These are phyloP conservation scores for Amoebophrya sp. DNA, from an alignment of 169 alveolate genomes.

Conservation along the genomic window DNA sequence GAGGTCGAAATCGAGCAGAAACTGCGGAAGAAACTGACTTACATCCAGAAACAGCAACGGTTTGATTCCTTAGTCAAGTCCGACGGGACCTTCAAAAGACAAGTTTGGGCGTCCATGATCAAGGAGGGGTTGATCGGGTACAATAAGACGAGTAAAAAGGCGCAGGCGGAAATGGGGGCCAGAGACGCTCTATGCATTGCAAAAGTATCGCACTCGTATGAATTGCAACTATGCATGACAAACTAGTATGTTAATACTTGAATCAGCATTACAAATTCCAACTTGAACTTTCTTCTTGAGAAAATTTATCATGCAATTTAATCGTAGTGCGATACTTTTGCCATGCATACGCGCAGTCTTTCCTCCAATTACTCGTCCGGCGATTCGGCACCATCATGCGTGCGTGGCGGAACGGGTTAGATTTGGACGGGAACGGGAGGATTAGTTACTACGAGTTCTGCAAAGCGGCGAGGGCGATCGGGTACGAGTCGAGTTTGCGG, in stretches of 20 bases:
- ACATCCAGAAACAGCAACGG: background rate
- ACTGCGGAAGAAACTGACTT: background rate
- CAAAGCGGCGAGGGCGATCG: background rate
- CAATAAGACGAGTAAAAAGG: background rate
- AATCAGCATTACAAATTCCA: too few species aligned
- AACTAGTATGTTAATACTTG: too few species aligned
- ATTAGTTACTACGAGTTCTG: background rate
- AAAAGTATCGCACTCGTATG: too few species aligned
- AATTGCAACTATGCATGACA: too few species aligned
- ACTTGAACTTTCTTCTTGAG: too few species aligned
- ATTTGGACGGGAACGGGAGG: background rate
- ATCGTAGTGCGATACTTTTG: too few species aligned
- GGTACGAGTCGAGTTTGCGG: background rate
- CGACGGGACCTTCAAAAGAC: background rate
- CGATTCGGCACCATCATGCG: constrained; percentile 16
- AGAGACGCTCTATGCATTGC: background rate
- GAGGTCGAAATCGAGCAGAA: too few species aligned
- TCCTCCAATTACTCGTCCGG: background rate
- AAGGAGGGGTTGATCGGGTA: background rate
- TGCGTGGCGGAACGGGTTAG: background rate
- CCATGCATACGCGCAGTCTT: too few species aligned
- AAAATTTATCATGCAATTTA: too few species aligned
- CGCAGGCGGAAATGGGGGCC: background rate
- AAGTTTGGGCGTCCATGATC: background rate
- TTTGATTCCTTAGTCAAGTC: background rate